Evolutionary conservation across 139 green algal genomes (phyloP), one percentile per base, ranked within the genome.

Genomic region (Mesostigma viride): DNA sequence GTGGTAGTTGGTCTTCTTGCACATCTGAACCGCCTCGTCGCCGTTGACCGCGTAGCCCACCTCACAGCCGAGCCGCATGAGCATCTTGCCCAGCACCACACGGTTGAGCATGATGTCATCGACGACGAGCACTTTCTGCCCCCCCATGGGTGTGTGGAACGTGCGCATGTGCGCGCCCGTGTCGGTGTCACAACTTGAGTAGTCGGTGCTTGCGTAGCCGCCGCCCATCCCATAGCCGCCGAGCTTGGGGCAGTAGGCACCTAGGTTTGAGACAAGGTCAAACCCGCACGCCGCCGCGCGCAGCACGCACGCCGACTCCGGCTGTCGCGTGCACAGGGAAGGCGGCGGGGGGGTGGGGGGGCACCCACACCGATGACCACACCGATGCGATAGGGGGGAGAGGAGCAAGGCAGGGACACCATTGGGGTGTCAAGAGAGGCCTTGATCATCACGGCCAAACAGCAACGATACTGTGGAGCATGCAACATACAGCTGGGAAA

Each of bases 21-120:
- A 62, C 8, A 14, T 6, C 53, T 62, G 17, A 24, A 62, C 53
- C n/a, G 53, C 53, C 11, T 62, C 53, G 6, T 34, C 6, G 8
- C 53, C 53, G 26, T 62, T 62, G 53, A 17, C 20, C 53, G 53
- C 53, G 26, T 62, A 14, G 6, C 14, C 26, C 60, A 62, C 60
- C 24, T 67, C 35, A 14, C 34, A 62, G 14, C 60, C 60, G 14
- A 67, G 60, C n/a, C 20, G 59, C 26, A 6, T 67, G 22, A 67
- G 60, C 60, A 67, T 67, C 60, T 60, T 67, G 60, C 17, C 14
- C n/a, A 67, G 60, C 26, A 67, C 60, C 5, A 57, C 60, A 8
- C 60, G 24, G 35, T 67, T 51, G 24, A 60, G 34, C 8, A 62
- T 14, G 30, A 51, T 57, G 34, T 51, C 35, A 60, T 67, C 60